Evolutionary conservation across 805 yeast genomes (phyloP).

Genomic region (Saturnispora gosingensis): DNA sequence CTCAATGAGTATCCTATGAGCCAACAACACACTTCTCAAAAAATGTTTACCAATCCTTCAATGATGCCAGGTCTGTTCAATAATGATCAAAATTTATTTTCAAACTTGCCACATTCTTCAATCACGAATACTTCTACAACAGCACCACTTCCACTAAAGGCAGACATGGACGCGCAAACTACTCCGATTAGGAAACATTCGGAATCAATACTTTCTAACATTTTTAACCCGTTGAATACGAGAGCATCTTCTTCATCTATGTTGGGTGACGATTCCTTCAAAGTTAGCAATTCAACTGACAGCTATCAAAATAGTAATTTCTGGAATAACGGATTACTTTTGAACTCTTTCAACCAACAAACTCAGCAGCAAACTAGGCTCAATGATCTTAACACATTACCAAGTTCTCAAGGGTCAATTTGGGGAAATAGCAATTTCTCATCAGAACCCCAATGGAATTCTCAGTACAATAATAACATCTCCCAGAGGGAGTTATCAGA

Average conservation of each 20-base stretch:
- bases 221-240: background rate
- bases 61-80: background rate
- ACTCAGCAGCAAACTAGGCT: background rate
- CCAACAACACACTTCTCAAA: background rate
- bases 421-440: background rate
- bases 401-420: slow-evolving; percentile 3
- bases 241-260: background rate
- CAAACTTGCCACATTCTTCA: slow-evolving; percentile 9
- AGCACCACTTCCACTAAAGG: background rate
- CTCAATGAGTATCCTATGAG: background rate
- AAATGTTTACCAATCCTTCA: background rate
- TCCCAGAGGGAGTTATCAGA: background rate
- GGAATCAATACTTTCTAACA: background rate
- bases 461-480: background rate
- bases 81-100: background rate
- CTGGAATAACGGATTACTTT: background rate
- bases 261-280: background rate
- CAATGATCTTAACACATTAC: background rate
- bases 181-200: background rate
- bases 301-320: background rate
- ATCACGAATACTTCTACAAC: background rate
- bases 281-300: background rate
- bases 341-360: background rate
- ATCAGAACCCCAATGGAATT: background rate
- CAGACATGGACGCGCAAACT: too few species aligned